These are phyloP conservation scores for Zymoseptoria tritici DNA, from an alignment of 2,329 filamentous ascomycete species.

Conservation along the genomic window DNA sequence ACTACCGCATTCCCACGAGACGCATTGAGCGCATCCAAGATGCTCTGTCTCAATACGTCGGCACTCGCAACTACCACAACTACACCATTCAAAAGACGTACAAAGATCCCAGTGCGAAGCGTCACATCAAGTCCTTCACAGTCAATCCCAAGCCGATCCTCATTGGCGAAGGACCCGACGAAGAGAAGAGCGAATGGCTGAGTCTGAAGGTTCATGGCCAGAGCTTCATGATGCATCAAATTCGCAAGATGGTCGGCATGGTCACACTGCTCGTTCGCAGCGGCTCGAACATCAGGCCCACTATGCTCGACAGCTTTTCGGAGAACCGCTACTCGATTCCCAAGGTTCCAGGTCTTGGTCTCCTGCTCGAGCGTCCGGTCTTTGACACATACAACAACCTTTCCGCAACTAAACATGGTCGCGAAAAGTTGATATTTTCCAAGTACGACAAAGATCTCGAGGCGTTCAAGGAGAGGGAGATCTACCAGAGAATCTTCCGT, in stretches of 20 bases:
- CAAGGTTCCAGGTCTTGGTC: slow-evolving; percentile 81
- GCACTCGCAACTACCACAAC: slow-evolving; percentile 92
- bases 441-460: slow-evolving; percentile 71
- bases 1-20: slow-evolving; percentile 68
- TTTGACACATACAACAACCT: slow-evolving; percentile 83
- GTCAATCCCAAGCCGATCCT: slow-evolving; percentile 58
- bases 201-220: slow-evolving; percentile 94
- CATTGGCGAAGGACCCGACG: slow-evolving; percentile 28
- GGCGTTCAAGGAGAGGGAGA: slow-evolving; percentile 84
- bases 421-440: slow-evolving; percentile 67
- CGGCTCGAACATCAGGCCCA: slow-evolving; percentile 56
- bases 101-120: slow-evolving; percentile 75
- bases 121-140: slow-evolving; percentile 86
- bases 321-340: slow-evolving; percentile 72
- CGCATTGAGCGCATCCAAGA: slow-evolving; percentile 71
- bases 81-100: slow-evolving; percentile 87
- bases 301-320: slow-evolving; percentile 69
- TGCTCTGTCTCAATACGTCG: slow-evolving; percentile 66
- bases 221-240: slow-evolving; percentile 99
- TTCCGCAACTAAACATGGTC: slow-evolving; percentile 55
- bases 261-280: slow-evolving; percentile 76
- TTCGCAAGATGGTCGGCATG: slow-evolving; percentile 98
- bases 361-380: slow-evolving; percentile 83
- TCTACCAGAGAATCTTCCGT: slow-evolving; percentile 85
- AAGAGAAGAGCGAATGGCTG: slow-evolving; percentile 80